phyloP scores from a whole-genome alignment of 139 green algal genomes.

The Haematococcus sp. region DNA sequence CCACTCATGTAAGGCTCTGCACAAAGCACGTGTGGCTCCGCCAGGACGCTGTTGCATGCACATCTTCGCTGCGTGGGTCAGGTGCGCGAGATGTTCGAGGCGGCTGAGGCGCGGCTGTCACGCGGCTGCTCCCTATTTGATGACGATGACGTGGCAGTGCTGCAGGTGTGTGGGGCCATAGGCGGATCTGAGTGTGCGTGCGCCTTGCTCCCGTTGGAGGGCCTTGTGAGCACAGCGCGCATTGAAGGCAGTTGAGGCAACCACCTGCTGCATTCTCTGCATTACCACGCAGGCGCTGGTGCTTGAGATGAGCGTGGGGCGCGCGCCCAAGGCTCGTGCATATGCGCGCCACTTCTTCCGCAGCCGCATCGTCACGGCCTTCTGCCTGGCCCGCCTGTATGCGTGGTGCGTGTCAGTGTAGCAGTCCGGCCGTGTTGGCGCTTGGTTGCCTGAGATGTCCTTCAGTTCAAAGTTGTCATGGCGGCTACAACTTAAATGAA shows the following conservation, averaged over 20 bases:
- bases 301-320: constrained; percentile 16
- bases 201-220: too few relatives aligned
- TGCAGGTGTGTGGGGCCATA: constrained; percentile 5
- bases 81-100: not conserved
- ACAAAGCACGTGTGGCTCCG: too few relatives aligned
- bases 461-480: not conserved
- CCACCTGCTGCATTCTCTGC: not conserved
- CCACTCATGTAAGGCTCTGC: too few relatives aligned
- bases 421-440: too few relatives aligned
- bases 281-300: not conserved
- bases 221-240: not conserved
- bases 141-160: constrained; percentile 16
- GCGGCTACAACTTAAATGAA: too few relatives aligned
- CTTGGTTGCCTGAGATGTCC: not conserved
- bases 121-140: constrained; percentile 26
- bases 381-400: constrained; percentile 19
- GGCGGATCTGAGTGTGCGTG: not conserved
- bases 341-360: constrained; percentile 25
- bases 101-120: constrained; percentile 12
- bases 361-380: constrained; percentile 5
- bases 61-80: not conserved
- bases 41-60: too few relatives aligned
- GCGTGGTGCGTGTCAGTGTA: constrained; percentile 23
- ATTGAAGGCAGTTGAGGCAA: not conserved
- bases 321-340: constrained; percentile 9